phyloP scores from a whole-genome alignment of 495 filamentous ascomycete species.

The Tirmania nivea region DNA sequence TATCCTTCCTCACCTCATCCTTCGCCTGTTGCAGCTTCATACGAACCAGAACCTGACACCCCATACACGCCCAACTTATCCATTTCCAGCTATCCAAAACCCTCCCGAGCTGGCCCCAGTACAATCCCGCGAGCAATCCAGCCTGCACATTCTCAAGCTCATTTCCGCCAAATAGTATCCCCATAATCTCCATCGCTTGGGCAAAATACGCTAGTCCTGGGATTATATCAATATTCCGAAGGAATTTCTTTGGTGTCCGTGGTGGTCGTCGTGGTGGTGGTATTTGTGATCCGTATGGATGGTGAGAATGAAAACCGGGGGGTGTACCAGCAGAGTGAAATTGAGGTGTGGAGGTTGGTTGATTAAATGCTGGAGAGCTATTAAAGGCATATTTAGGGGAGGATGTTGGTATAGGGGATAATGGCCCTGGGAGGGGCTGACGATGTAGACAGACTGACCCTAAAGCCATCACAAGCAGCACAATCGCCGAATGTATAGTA shows the following conservation, averaged over 20 bases:
- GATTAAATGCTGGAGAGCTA: constrained; percentile 4
- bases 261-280: neutral
- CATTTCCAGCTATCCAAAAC: constrained; percentile 79
- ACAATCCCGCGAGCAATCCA: constrained; percentile 69
- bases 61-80: constrained; percentile 58
- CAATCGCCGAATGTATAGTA: constrained; percentile 47
- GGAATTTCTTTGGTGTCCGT: neutral
- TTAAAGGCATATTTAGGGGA: neutral
- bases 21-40: constrained; percentile 14
- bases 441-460: constrained; percentile 55
- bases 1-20: constrained; percentile 22
- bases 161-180: constrained; percentile 52
- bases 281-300: neutral
- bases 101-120: constrained; percentile 66
- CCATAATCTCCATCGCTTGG: constrained; percentile 70
- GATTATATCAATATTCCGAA: constrained; percentile 62
- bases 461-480: constrained; percentile 63
- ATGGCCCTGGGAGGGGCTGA: constrained; percentile 13
- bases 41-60: constrained; percentile 50
- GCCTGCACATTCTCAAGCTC: constrained; percentile 65
- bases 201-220: constrained; percentile 79
- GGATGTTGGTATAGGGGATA: constrained; percentile 2
- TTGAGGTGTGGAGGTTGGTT: constrained; percentile 11
- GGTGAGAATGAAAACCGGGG: constrained; percentile 7
- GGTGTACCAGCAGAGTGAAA: constrained; percentile 11